Evolutionary conservation across 257 asterid genomes (phyloP).

Genomic region (Solanum clarkiae): DNA sequence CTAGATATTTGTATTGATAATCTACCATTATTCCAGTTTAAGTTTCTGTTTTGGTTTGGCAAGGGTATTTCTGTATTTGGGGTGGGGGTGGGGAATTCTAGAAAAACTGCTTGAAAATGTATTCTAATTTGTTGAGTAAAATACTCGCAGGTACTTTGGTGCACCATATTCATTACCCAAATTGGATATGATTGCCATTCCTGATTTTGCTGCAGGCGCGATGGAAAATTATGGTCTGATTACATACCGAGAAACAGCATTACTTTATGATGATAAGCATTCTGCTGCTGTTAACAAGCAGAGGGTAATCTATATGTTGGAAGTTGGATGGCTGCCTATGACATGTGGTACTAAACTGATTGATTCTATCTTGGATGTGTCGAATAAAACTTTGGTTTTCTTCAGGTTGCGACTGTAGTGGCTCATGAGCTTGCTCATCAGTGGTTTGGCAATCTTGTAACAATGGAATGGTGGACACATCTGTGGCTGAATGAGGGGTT

Average conservation of each 20-base stretch:
- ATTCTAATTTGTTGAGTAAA: neutral
- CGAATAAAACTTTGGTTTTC: neutral
- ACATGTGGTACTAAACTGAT: neutral
- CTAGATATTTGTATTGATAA: neutral
- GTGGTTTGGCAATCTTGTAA: conserved; percentile 98
- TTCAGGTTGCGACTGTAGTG: conserved; percentile 85
- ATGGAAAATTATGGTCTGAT: conserved; percentile 98
- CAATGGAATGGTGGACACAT: conserved; percentile 99
- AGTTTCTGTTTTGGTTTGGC: neutral
- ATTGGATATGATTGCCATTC: conserved; percentile 95
- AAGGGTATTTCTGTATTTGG: neutral
- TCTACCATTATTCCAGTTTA: neutral
- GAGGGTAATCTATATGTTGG: conserved; percentile 41
- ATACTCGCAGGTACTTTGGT: conserved; percentile 53
- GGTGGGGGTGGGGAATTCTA: neutral
- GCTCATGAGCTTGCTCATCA: conserved; percentile 98
- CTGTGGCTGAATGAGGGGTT: conserved; percentile 95
- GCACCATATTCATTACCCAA: conserved; percentile 91
- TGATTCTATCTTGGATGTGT: neutral
- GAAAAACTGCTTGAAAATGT: neutral
- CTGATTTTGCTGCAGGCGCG: conserved; percentile 98
- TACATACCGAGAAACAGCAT: conserved; percentile 84
- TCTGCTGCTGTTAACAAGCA: conserved; percentile 98
- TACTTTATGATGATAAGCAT: conserved; percentile 88
- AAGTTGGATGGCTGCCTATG: neutral